A percentile compares a stretch with the other conserved stretches of the same genome.
Evolutionary conservation across 2,329 filamentous ascomycete species (phyloP).

Genomic region (Leptographium radiaticola): DNA sequence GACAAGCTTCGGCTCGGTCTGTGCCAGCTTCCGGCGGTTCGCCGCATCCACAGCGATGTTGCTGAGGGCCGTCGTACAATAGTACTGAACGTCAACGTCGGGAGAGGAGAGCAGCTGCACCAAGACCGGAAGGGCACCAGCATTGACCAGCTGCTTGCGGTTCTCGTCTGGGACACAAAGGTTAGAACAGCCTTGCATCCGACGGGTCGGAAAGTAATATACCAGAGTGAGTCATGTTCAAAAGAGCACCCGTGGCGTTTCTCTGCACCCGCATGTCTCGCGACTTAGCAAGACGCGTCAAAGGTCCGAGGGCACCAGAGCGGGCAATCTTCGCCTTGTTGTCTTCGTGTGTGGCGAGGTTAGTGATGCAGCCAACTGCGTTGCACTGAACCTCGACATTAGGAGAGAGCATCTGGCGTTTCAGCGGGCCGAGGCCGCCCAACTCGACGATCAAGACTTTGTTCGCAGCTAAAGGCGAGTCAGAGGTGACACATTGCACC

Average conservation of each 20-base stretch:
- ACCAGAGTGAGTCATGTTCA: slow-evolving; percentile 99
- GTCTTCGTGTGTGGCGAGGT: slow-evolving; percentile 93
- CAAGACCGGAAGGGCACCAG: slow-evolving; percentile 92
- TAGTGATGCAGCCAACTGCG: slow-evolving; percentile 96
- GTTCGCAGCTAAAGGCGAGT: slow-evolving; percentile 61
- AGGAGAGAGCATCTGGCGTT: slow-evolving; percentile 93
- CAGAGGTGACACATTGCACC: background rate
- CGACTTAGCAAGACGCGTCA: slow-evolving; percentile 88
- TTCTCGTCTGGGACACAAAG: slow-evolving; percentile 63
- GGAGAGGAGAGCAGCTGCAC: slow-evolving; percentile 86
- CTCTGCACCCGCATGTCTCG: slow-evolving; percentile 97
- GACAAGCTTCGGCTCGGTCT: slow-evolving; percentile 81
- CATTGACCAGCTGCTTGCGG: slow-evolving; percentile 90
- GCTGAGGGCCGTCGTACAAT: slow-evolving; percentile 95
- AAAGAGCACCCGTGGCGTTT: slow-evolving; percentile 86
- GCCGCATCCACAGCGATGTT: slow-evolving; percentile 93
- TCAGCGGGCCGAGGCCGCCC: slow-evolving; percentile 79
- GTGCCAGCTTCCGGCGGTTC: slow-evolving; percentile 81
- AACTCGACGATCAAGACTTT: slow-evolving; percentile 93
- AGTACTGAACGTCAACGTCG: slow-evolving; percentile 97
- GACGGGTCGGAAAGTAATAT: slow-evolving; percentile 18
- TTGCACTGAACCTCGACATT: slow-evolving; percentile 99
- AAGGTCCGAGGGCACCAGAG: slow-evolving; percentile 79
- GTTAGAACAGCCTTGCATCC: background rate
- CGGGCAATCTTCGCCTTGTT: slow-evolving; percentile 98